Evolutionary conservation across 148 eudicot genomes (phyloP).

Genomic region (Diospyros kaki): DNA sequence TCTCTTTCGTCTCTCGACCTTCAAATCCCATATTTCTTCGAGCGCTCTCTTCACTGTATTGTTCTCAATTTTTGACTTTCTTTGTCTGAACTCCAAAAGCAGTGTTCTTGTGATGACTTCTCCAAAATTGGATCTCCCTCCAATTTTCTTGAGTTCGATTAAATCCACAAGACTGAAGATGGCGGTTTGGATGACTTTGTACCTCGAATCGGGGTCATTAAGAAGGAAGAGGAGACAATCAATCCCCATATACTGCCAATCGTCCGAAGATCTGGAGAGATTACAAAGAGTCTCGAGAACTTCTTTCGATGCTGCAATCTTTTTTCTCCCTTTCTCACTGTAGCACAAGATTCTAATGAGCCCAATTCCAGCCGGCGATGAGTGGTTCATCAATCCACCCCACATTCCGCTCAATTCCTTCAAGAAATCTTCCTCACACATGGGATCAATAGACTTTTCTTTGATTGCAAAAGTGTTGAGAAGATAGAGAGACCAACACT

Average conservation of each 20-base stretch:
- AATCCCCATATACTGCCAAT: conserved; percentile 84
- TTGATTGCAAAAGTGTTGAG: conserved; percentile 60
- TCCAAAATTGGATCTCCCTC: conserved; percentile 42
- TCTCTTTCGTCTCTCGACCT: conserved; percentile 49
- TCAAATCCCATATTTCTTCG: conserved; percentile 56
- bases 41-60: conserved; percentile 30
- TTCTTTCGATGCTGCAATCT: conserved; percentile 38
- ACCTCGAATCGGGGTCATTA: conserved; percentile 54
- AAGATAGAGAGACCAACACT: conserved; percentile 69
- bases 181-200: conserved; percentile 44
- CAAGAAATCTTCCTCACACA: conserved; percentile 45
- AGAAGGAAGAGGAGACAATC: conserved; percentile 70
- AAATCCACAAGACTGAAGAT: conserved; percentile 51
- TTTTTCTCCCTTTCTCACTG: conserved; percentile 45
- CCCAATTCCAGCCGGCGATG: conserved; percentile 65
- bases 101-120: conserved; percentile 52
- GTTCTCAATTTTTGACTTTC: conserved; percentile 36
- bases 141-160: conserved; percentile 43
- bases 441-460: conserved; percentile 42
- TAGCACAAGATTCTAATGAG: conserved; percentile 63
- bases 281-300: conserved; percentile 55
- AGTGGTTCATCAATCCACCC: conserved; percentile 72
- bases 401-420: conserved; percentile 54
- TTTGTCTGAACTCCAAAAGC: conserved; percentile 44
- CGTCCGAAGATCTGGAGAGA: conserved; percentile 72